phyloP scores from a whole-genome alignment of 78 protist species.

The Capsaspora owczarzaki region DNA sequence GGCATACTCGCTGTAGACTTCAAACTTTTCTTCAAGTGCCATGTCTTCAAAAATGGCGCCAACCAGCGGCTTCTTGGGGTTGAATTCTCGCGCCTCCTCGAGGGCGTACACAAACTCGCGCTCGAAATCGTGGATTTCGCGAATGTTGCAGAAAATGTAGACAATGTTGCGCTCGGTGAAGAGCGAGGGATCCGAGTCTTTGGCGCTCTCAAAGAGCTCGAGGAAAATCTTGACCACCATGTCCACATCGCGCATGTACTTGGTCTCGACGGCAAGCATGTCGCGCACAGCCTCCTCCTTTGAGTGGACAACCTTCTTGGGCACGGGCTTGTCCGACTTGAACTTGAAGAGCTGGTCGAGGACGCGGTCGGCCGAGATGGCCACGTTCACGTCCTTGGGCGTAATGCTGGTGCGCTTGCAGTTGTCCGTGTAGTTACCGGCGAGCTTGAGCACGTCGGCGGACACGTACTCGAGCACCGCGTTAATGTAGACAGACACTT shows the following conservation, averaged over 20 bases:
- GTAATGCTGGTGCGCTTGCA: not conserved
- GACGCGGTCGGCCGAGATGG: not conserved
- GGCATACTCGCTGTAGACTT: too few relatives aligned
- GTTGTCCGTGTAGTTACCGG: not conserved
- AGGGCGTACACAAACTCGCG: not conserved
- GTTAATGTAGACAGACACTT: not conserved
- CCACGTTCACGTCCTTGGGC: not conserved
- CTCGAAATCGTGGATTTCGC: not conserved
- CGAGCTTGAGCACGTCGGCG: not conserved
- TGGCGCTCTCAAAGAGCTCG: not conserved
- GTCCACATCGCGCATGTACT: not conserved
- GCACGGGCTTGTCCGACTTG: not conserved
- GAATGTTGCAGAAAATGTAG: not conserved
- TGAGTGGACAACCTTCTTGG: too few relatives aligned
- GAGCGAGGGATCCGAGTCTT: not conserved
- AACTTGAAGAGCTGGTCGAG: not conserved
- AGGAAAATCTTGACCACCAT: not conserved
- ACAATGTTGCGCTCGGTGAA: not conserved
- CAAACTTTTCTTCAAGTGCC: too few relatives aligned
- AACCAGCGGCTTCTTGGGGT: too few relatives aligned
- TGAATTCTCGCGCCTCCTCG: too few relatives aligned
- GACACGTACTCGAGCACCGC: not conserved
- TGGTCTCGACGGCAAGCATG: not conserved
- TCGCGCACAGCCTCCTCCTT: too few relatives aligned
- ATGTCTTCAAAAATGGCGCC: too few relatives aligned